Percentiles rank a stretch among this genome's conserved stretches.
phyloP scores from a whole-genome alignment of 768 basidiomycete species.

The Candolleomyces aberdarensis region DNA sequence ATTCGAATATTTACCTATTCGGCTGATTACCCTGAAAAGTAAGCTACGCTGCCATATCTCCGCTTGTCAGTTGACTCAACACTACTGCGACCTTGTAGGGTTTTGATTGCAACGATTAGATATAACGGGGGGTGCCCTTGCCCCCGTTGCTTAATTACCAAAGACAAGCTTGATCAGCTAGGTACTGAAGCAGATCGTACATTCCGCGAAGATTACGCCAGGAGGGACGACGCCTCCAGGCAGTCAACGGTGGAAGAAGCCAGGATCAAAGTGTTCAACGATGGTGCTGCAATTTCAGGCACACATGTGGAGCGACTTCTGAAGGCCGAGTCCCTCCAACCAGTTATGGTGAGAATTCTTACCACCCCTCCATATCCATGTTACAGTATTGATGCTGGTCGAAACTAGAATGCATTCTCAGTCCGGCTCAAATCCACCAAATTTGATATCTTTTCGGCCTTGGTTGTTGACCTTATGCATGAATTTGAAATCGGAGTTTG shows the following conservation, averaged over 20 bases:
- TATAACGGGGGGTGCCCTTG: slow-evolving; percentile 32
- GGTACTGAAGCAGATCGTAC: slow-evolving; percentile 22
- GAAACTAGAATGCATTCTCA: slow-evolving; percentile 26
- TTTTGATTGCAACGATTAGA: slow-evolving; percentile 25
- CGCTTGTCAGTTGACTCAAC: neutral
- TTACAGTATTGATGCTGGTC: neutral
- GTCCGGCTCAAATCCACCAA: slow-evolving; percentile 9
- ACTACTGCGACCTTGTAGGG: slow-evolving; percentile 12
- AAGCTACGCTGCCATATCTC: slow-evolving; percentile 8
- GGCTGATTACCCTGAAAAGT: slow-evolving; percentile 42
- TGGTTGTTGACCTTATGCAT: slow-evolving; percentile 25
- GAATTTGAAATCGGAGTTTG: slow-evolving; percentile 33
- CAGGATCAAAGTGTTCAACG: neutral
- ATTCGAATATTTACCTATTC: slow-evolving; percentile 34
- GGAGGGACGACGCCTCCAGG: neutral
- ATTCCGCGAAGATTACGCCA: neutral
- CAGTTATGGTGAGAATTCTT: slow-evolving; percentile 7
- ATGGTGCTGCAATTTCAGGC: neutral
- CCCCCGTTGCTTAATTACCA: slow-evolving; percentile 25
- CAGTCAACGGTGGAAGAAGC: neutral
- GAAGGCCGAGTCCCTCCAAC: slow-evolving; percentile 8
- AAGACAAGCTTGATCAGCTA: slow-evolving; percentile 20
- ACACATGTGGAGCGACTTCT: neutral
- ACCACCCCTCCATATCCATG: neutral
- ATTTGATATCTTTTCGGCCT: slow-evolving; percentile 23